Conservation (phyloP, 345 rosid species). For the Eucalyptus sideroxylon region DNA sequence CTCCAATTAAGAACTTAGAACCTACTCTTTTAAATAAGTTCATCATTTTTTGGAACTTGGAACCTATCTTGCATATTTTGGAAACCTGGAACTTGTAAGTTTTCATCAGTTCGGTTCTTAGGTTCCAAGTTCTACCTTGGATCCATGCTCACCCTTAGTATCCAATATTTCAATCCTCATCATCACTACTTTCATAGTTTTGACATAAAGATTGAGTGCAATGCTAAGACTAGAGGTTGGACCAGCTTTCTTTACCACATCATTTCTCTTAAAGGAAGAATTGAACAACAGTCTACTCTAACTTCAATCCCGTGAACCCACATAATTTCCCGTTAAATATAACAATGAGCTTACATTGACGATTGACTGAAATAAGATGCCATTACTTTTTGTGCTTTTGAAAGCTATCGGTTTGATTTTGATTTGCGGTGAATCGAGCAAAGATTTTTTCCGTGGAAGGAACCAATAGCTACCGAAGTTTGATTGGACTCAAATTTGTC, state of each 20-base stretch:
- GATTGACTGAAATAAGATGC: background rate
- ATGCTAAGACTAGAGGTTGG: too few species aligned
- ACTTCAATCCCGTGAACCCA: too few species aligned
- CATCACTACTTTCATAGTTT: background rate
- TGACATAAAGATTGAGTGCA: background rate
- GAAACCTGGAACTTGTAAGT: rapidly evolving
- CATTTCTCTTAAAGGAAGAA: too few species aligned
- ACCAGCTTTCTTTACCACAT: too few species aligned
- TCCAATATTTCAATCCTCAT: background rate
- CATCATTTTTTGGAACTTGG: too few species aligned
- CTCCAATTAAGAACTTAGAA: too few species aligned
- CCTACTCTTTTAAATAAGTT: rapidly evolving
- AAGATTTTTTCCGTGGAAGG: background rate
- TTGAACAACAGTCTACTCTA: too few species aligned
- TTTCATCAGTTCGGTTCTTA: too few species aligned
- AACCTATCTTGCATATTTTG: too few species aligned
- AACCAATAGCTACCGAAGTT: background rate
- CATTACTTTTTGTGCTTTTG: background rate
- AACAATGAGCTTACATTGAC: background rate
- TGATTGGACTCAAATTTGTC: rapidly evolving
- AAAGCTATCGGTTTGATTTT: background rate
- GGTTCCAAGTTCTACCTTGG: rapidly evolving
- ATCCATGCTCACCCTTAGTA: too few species aligned
- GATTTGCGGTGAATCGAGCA: background rate
- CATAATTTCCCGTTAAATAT: too few species aligned